These are phyloP conservation scores for Diplodia sapinea DNA, from an alignment of 2,329 filamentous ascomycete genomes.

Conservation along the genomic window DNA sequence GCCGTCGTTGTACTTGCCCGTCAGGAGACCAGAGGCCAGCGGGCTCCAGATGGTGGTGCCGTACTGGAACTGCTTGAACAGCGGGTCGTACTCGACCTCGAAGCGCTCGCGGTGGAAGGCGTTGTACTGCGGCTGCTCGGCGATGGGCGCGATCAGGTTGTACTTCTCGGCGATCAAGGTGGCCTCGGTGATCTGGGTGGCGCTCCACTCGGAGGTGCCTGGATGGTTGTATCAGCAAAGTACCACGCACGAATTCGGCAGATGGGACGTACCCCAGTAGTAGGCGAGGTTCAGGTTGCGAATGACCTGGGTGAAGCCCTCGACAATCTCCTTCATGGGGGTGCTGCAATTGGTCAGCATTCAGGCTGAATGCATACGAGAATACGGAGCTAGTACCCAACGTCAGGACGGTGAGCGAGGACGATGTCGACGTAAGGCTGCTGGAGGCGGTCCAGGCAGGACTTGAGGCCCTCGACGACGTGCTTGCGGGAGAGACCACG, in stretches of 20 bases:
- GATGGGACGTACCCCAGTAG: constrained; percentile 61
- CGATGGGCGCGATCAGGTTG: constrained; percentile 64
- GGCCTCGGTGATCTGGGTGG: constrained; percentile 65
- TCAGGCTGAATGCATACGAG: not conserved
- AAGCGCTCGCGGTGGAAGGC: constrained; percentile 66
- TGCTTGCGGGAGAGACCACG: constrained; percentile 50
- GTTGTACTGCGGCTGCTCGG: constrained; percentile 65
- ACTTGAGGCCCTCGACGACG: constrained; percentile 64
- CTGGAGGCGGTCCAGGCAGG: constrained; percentile 63
- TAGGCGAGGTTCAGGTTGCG: constrained; percentile 65
- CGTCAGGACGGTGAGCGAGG: constrained; percentile 66
- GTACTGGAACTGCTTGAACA: constrained; percentile 63
- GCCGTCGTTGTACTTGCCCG: constrained; percentile 69
- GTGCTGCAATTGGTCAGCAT: constrained; percentile 46
- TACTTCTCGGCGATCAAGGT: constrained; percentile 65
- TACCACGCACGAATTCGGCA: not conserved
- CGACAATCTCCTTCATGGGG: constrained; percentile 68
- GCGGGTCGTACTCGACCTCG: constrained; percentile 65
- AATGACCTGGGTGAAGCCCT: constrained; percentile 58
- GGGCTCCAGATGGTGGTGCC: constrained; percentile 64
- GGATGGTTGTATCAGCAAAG: not conserved
- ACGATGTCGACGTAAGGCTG: constrained; percentile 71
- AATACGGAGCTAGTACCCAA: constrained; percentile 42
- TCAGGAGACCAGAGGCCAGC: constrained; percentile 63
- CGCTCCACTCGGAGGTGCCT: constrained; percentile 64